These are phyloP conservation scores for Tylopilus vinaceipallidus DNA, from an alignment of 768 basidiomycete species.

Conservation along the genomic window DNA sequence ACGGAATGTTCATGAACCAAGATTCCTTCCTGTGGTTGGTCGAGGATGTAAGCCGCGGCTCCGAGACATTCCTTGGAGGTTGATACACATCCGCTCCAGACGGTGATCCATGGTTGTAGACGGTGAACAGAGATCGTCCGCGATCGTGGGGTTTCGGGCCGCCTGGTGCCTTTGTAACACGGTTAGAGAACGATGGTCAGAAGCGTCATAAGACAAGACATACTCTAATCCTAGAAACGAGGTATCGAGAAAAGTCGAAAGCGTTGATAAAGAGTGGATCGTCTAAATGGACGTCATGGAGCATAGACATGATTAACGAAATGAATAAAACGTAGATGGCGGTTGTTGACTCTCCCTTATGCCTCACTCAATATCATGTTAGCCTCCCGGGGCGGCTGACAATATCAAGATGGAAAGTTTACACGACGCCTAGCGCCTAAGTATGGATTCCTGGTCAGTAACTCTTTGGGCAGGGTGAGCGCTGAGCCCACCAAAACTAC, in stretches of 20 bases:
- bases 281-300: constrained; percentile 22
- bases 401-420: background rate
- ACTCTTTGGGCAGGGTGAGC: too few relatives aligned
- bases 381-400: constrained; percentile 19
- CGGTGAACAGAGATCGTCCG: constrained; percentile 1
- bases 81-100: background rate
- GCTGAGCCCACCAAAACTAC: too few relatives aligned
- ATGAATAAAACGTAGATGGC: background rate
- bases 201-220: too few relatives aligned
- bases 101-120: background rate
- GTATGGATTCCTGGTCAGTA: too few relatives aligned
- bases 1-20: constrained; percentile 12
- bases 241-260: constrained; percentile 19
- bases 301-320: background rate
- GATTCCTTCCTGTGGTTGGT: constrained; percentile 17
- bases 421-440: too few relatives aligned
- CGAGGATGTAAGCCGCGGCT: constrained; percentile 21
- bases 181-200: background rate
- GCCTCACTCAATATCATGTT: background rate
- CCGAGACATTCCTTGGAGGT: constrained; percentile 21
- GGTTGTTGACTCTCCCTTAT: background rate
- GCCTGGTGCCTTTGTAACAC: background rate
- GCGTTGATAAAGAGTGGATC: constrained; percentile 19
- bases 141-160: background rate
- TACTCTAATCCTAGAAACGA: constrained; percentile 3